Percentiles rank a stretch among this genome's conserved stretches.
phyloP scores from a whole-genome alignment of 2,329 filamentous ascomycete genomes.

The Hysterium pulicare region DNA sequence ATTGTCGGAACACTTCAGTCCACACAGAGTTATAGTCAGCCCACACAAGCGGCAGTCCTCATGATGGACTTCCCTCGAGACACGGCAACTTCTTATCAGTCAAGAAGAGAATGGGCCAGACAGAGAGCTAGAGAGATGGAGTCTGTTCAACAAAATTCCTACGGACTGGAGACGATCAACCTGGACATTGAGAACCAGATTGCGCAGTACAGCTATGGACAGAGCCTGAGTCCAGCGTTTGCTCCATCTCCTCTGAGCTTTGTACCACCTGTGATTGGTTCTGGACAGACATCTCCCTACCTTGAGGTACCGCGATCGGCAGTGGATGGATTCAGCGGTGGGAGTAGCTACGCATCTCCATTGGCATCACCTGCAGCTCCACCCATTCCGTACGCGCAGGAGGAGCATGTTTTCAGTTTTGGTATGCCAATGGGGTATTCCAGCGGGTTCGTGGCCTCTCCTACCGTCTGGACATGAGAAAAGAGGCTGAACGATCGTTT shows the following conservation, averaged over 20 bases:
- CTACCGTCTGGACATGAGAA: slow-evolving; percentile 41
- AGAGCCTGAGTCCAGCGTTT: slow-evolving; percentile 50
- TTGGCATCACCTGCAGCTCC: slow-evolving; percentile 35
- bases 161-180: slow-evolving; percentile 38
- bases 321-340: slow-evolving; percentile 24
- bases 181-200: slow-evolving; percentile 40
- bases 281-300: slow-evolving; percentile 39
- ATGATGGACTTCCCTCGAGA: slow-evolving; percentile 47
- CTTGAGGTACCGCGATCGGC: slow-evolving; percentile 44
- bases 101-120: slow-evolving; percentile 36
- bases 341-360: slow-evolving; percentile 34
- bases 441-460: slow-evolving; percentile 43
- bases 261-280: slow-evolving; percentile 30
- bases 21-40: slow-evolving; percentile 39
- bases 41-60: slow-evolving; percentile 42
- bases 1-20: slow-evolving; percentile 65
- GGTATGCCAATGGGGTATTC: slow-evolving; percentile 39
- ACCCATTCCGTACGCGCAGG: slow-evolving; percentile 32
- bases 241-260: slow-evolving; percentile 45
- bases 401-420: slow-evolving; percentile 41
- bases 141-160: slow-evolving; percentile 33
- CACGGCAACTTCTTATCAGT: slow-evolving; percentile 42
- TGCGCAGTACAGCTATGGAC: slow-evolving; percentile 38
- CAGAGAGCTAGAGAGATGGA: slow-evolving; percentile 34
- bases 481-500: slow-evolving; percentile 38